phyloP scores from a whole-genome alignment of 2,329 filamentous ascomycete species.

The Teratosphaeria nubilosa region DNA sequence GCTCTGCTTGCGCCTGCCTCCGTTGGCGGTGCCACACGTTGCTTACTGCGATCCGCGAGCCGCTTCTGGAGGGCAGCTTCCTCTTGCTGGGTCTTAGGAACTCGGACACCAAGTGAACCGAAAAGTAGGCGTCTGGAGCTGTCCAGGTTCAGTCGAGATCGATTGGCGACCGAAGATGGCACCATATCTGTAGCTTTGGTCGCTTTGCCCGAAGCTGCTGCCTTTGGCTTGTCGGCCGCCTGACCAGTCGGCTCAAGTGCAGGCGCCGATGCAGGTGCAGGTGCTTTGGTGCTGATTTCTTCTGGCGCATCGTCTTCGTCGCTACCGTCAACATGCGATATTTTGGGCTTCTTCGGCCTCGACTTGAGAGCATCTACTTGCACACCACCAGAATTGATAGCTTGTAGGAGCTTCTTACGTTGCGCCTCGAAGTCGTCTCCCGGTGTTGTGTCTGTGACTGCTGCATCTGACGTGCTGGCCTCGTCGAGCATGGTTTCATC shows the following conservation, averaged over 20 bases:
- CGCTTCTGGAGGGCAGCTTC: slow-evolving; percentile 52
- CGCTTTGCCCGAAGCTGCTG: neutral
- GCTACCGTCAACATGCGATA: slow-evolving; percentile 1
- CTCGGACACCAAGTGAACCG: slow-evolving; percentile 58
- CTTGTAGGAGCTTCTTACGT: slow-evolving; percentile 42
- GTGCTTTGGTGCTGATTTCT: slow-evolving; percentile 8
- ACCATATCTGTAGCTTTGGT: slow-evolving; percentile 4
- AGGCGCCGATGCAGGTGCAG: neutral
- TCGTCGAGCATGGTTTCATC: neutral
- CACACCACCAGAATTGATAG: slow-evolving; percentile 43
- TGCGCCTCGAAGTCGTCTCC: slow-evolving; percentile 33
- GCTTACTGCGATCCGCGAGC: slow-evolving; percentile 26
- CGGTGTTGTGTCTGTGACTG: neutral
- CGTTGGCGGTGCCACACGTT: slow-evolving; percentile 15
- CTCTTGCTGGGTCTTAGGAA: slow-evolving; percentile 58
- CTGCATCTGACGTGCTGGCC: neutral
- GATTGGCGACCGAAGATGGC: slow-evolving; percentile 18
- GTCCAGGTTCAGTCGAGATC: slow-evolving; percentile 44
- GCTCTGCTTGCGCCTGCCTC: neutral
- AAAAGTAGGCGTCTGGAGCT: slow-evolving; percentile 61
- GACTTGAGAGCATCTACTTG: slow-evolving; percentile 27
- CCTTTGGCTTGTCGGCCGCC: neutral
- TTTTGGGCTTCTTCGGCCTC: neutral
- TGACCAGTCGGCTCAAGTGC: neutral
- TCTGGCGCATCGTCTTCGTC: slow-evolving; percentile 13